Base-by-base conservation (phyloP, 768 basidiomycete species). In the Pleurotus platypus region DNA sequence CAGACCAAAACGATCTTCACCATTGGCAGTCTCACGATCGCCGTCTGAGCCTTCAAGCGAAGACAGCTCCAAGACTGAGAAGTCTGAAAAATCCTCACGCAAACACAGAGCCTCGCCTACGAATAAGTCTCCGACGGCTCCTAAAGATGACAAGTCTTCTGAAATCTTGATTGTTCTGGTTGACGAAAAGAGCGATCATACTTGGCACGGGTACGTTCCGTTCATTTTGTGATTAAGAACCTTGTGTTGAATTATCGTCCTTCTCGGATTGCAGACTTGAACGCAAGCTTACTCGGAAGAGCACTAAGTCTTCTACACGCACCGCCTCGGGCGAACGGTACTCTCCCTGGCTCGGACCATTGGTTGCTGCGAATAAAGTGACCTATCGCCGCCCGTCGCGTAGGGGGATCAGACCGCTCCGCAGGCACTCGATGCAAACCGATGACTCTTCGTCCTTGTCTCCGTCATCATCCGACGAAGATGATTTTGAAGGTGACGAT, bases 171-270 rank as follows among this genome's bases (percentile, higher is more conserved):
- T 56, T 20, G 55, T 56, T 9, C 46, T 56, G 4, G n/a, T 56
- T 9, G 43, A 46, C 13, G 55, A 56, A 37, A 56, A 56, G 40
- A 56, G 55, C 30, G 55, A 56, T 22, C 55, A 56, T 56, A 56
- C 55, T 15, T 56, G 55, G 55, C 55, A 56, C 30, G 55, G 55
- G 55, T 56, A 18, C 13, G 55, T 56, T 40, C 16, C n/a, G 12
- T 46, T 26, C n/a, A 15, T 11, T 46, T 26, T 1, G 18, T 54
- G 35, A 9, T 8, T 8, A 20, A n/a, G 35, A 39, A 12, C n/a
- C 13, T 37, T 16, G n/a, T 13, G 18, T 42, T 54, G 2, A 35
- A 35, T 35, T 22, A 54, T 42, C 51, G 16, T 22, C n/a, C 13
- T 7, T 24, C 11, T 12, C 15, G 18, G 27, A n/a, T 46, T 20